Percentiles rank a stretch among this genome's conserved stretches.
These are phyloP conservation scores for Polygonum aviculare DNA, from an alignment of 148 eudicot species.

Conservation along the genomic window DNA sequence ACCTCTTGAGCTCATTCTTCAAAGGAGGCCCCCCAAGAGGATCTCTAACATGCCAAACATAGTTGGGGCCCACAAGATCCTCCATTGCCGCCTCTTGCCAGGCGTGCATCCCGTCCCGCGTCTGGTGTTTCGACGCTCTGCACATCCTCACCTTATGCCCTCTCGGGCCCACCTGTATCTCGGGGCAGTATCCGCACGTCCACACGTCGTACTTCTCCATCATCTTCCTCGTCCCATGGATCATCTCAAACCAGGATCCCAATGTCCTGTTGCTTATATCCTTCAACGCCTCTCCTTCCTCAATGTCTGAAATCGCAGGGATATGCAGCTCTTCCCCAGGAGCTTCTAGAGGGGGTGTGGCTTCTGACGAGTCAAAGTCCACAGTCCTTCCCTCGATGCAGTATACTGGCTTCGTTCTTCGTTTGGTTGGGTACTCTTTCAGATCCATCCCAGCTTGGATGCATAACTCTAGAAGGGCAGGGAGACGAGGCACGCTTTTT, in stretches of 20 bases:
- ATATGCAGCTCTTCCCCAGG: conserved; percentile 11
- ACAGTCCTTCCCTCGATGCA: conserved; percentile 53
- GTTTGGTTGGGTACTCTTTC: conserved; percentile 31
- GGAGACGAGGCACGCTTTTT: conserved; percentile 25
- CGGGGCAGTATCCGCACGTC: conserved; percentile 63
- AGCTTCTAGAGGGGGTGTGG: not conserved
- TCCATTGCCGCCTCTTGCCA: conserved; percentile 63
- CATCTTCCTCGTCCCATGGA: conserved; percentile 43
- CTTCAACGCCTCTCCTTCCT: conserved; percentile 11
- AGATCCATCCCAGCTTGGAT: conserved; percentile 56
- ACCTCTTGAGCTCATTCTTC: conserved; percentile 39
- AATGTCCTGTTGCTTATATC: conserved; percentile 30
- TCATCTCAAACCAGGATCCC: conserved; percentile 50
- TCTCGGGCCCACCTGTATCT: conserved; percentile 62
- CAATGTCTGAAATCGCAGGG: conserved; percentile 8
- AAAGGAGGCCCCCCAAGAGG: conserved; percentile 32
- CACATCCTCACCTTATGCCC: conserved; percentile 64
- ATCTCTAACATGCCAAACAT: conserved; percentile 58
- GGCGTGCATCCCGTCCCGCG: conserved; percentile 59
- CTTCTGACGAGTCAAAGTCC: conserved; percentile 39
- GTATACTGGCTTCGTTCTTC: conserved; percentile 58
- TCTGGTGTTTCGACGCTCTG: conserved; percentile 56
- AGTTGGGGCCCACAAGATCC: conserved; percentile 58
- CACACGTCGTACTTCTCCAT: conserved; percentile 53
- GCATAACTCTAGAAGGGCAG: conserved; percentile 56